Evolutionary conservation across 2,329 filamentous ascomycete species (phyloP), one percentile per base, ranked within the genome.

Genomic region (Geosmithia putterillii): DNA sequence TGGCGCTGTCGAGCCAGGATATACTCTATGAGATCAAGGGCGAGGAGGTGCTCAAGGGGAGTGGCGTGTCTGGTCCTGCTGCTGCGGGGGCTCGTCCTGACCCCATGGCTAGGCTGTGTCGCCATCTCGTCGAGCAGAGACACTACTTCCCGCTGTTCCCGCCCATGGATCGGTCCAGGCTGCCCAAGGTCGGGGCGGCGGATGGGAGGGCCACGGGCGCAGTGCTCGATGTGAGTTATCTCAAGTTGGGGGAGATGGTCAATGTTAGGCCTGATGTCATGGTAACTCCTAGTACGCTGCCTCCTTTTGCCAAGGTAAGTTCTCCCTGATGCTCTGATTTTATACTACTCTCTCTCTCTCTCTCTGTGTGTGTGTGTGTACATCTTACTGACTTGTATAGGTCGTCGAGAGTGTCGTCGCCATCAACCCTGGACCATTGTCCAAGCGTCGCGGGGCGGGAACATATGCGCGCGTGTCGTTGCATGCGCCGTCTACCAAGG

Each of bases 71-170:
- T 10, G 50, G 49, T 2, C 47, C 50, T 15, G 45, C 45, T 2
- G 52, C 52, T n/a, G 10, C 15, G n/a, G n/a, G n/a, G n/a, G 28
- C 28, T 4, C 44, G 42, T 3, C 18, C 10, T 12, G 79, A 85
- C 51, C 53, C 85, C 21, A 69, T 90, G 54, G 77, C 80, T 15
- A 68, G 90, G n/a, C 63, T 89, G 40, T 78, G 83, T 6, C 74
- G 79, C 18, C 82, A 92, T 51, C 61, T 98, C 17, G 76, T 98
- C 45, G 84, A 95, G 62, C 92, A 96, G 64, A 71, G 89, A 7
- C 88, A 92, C 56, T 96, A 89, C 61, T 87, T 87, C 54, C 92
- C 92, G 0, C 64, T 96, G 1, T 95, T 89, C 56, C 92, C 92
- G 6, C 81, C 90, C 0, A 73, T 80, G 12, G 79, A 83, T 42